phyloP scores from a whole-genome alignment of 1,139 yeast species.

The Yamadazyma spencermartinsiae region DNA sequence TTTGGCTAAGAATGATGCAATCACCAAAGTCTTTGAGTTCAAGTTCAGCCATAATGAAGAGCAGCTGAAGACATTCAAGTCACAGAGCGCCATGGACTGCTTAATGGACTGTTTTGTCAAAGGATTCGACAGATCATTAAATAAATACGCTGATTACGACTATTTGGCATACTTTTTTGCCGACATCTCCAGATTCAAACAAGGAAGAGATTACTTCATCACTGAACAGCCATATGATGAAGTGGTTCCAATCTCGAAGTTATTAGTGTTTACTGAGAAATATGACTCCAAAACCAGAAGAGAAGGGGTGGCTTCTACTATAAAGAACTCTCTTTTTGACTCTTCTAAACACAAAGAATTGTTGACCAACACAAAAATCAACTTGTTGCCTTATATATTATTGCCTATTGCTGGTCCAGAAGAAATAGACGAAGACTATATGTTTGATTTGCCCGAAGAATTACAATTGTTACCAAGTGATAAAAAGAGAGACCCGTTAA shows the following conservation, averaged over 20 bases:
- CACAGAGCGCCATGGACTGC: slow-evolving; percentile 70
- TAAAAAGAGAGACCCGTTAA: slow-evolving; percentile 72
- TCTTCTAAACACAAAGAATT: slow-evolving; percentile 63
- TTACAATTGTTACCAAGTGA: slow-evolving; percentile 78
- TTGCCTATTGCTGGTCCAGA: slow-evolving; percentile 86
- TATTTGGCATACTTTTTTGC: slow-evolving; percentile 88
- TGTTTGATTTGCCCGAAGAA: slow-evolving; percentile 86
- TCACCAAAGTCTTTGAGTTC: slow-evolving; percentile 56
- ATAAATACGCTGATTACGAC: slow-evolving; percentile 73
- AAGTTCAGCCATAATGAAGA: slow-evolving; percentile 34
- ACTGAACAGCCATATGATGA: slow-evolving; percentile 69
- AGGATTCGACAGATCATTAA: slow-evolving; percentile 72
- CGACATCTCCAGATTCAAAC: slow-evolving; percentile 71
- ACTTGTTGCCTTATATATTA: slow-evolving; percentile 76
- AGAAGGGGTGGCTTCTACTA: slow-evolving; percentile 91
- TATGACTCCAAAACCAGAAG: slow-evolving; percentile 78
- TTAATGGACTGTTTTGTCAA: slow-evolving; percentile 89
- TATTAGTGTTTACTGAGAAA: slow-evolving; percentile 81
- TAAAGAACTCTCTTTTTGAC: slow-evolving; percentile 87
- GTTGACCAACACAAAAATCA: slow-evolving; percentile 61
- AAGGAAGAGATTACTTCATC: slow-evolving; percentile 77
- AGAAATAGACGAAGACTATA: slow-evolving; percentile 76
- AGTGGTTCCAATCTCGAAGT: slow-evolving; percentile 78
- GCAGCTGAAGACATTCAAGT: slow-evolving; percentile 47
- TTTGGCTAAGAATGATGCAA: slow-evolving; percentile 73